Evolutionary conservation across 345 rosid species (phyloP), one percentile per base, ranked within the genome.

Genomic region (Streptanthus diversifolius): DNA sequence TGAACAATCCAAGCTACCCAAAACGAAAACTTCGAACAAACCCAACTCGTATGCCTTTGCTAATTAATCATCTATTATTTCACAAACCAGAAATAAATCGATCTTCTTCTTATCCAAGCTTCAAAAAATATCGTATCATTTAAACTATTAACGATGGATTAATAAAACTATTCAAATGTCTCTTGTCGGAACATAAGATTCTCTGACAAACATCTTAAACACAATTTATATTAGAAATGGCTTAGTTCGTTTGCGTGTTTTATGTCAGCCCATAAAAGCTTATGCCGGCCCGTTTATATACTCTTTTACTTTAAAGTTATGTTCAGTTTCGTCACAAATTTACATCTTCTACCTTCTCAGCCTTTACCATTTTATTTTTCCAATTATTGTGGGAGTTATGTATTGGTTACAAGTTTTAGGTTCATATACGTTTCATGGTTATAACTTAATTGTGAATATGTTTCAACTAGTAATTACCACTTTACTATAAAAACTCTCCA

Each of bases 251-350:
- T 15, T 68, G 73, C 64, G 22, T 57, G 45, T 57, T 57, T 57
- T 68, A 32, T 68, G 43, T 30, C 55, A 56, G 35, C 65, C 73
- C 65, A 57, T 37, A 24, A 66, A 51, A 40, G 36, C 25, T 51
- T 51, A 17, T 25, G 17, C 61, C 58, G 19, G 57, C 55, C 74
- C 29, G 27, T 45, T 59, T 59, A 17, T 59, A 17, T 12, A 68
- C 47, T 33, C 18, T 57, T 57, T n/a, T 9, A 22, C 7, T 56
- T 30, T 2, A 7, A 52, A 19, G 13, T 15, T 54, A 33, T 8
- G 18, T 54, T 10, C 21, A 30, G 36, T 29, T n/a, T 53, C 19
- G 13, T 54, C 60, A 15, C 39, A 30, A 55, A 15, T 4, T 30
- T 32, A 30, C 61, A 7, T 32, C 24, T 53, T 52, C 58, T 27